Percentiles rank a stretch among this genome's conserved stretches.
Conservation (phyloP, 78 protist species). For the Dictyostelium capitatum region DNA sequence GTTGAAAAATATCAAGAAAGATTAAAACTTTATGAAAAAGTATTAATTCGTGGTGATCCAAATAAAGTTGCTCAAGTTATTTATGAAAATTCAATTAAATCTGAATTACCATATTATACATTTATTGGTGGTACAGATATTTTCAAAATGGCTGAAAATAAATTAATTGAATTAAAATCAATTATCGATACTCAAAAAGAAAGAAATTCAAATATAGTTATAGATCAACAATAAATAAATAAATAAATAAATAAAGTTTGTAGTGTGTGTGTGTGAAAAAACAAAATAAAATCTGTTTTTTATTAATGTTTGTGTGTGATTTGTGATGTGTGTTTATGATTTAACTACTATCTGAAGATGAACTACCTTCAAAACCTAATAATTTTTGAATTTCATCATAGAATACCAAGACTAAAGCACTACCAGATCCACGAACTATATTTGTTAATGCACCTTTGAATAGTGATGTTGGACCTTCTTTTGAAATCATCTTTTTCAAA, state of each 20-base stretch:
- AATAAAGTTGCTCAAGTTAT: slow-evolving; percentile 9
- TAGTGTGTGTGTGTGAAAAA: too few relatives aligned
- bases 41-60: not conserved
- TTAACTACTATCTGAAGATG: slow-evolving; percentile 56
- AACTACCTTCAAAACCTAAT: slow-evolving; percentile 21
- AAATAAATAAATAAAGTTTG: too few relatives aligned
- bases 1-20: not conserved
- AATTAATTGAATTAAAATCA: not conserved
- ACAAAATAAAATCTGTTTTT: too few relatives aligned
- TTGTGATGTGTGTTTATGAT: too few relatives aligned
- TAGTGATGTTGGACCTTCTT: slow-evolving; percentile 89
- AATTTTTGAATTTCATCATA: slow-evolving; percentile 91
- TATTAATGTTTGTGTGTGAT: too few relatives aligned
- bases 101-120: not conserved
- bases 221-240: not conserved
- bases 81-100: not conserved
- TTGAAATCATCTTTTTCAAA: slow-evolving; percentile 67
- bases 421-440: slow-evolving; percentile 91
- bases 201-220: slow-evolving; percentile 22
- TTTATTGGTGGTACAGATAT: not conserved
- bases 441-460: slow-evolving; percentile 98
- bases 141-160: not conserved
- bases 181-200: slow-evolving; percentile 7
- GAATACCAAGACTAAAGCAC: slow-evolving; percentile 92
- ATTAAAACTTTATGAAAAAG: not conserved